Conservation (phyloP, 495 filamentous ascomycete species). For the Aspergillus wentii region DNA sequence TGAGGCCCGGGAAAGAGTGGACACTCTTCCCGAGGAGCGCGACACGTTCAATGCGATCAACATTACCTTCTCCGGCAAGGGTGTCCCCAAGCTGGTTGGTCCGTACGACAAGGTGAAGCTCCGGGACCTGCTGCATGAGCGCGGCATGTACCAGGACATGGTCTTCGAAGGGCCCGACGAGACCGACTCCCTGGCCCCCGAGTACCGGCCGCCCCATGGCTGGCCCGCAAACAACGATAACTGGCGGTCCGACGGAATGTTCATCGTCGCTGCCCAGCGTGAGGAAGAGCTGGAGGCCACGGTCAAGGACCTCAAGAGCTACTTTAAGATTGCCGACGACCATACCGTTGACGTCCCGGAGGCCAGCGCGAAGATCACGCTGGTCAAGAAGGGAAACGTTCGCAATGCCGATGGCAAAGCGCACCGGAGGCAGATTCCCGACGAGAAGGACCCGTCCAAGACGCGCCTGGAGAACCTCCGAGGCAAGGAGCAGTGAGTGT, state of each 20-base stretch:
- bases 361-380: constrained; percentile 3
- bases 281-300: constrained; percentile 3
- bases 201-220: constrained; percentile 8
- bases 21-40: constrained; percentile 5
- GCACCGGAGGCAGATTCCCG: neutral
- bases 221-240: constrained; percentile 2
- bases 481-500: constrained; percentile 13
- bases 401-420: constrained; percentile 2
- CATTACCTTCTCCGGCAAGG: constrained; percentile 25
- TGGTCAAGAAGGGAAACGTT: constrained; percentile 5
- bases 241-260: constrained; percentile 4
- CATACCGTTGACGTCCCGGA: too few species aligned
- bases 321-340: constrained; percentile 5
- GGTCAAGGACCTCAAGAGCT: constrained; percentile 6
- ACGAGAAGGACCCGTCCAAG: neutral
- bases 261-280: constrained; percentile 5
- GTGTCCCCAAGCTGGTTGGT: constrained; percentile 9
- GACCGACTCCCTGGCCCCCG: constrained; percentile 4
- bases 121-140: constrained; percentile 1
- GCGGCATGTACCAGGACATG: constrained; percentile 10
- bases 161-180: constrained; percentile 8
- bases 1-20: constrained; percentile 3
- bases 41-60: constrained; percentile 14
- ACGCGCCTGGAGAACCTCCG: constrained; percentile 1
- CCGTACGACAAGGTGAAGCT: constrained; percentile 4